These are phyloP conservation scores for Malus hybrid DNA, from an alignment of 331 rosid genomes.

Conservation along the genomic window DNA sequence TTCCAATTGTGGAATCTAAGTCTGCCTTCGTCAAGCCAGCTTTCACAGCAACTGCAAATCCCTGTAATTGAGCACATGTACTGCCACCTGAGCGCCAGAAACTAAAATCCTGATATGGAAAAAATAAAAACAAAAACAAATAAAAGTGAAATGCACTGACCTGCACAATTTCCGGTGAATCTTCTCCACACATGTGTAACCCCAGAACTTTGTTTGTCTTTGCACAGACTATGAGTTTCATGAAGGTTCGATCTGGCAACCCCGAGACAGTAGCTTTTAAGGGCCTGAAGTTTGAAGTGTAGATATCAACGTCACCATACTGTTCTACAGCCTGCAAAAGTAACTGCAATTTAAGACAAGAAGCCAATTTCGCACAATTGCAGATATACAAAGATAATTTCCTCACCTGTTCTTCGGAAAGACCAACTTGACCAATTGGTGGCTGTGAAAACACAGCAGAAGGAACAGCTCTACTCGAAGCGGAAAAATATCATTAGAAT, in stretches of 20 bases:
- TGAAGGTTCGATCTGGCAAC: constrained; percentile 76
- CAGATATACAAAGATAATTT: constrained; percentile 8
- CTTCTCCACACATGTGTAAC: constrained; percentile 92
- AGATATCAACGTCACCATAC: constrained; percentile 78
- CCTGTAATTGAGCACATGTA: constrained; percentile 40
- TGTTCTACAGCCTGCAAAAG: constrained; percentile 63
- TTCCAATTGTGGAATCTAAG: constrained; percentile 83
- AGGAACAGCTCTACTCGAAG: constrained; percentile 63
- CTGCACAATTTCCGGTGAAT: constrained; percentile 93
- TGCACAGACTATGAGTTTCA: constrained; percentile 83
- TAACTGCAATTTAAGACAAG: constrained; percentile 3
- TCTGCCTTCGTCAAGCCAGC: constrained; percentile 90
- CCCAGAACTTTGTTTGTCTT: constrained; percentile 73
- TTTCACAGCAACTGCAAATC: constrained; percentile 90
- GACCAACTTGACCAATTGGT: constrained; percentile 92
- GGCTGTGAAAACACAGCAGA: constrained; percentile 99
- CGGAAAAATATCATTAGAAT: constrained; percentile 12
- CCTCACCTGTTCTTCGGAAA: constrained; percentile 80
- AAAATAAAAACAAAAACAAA: neutral
- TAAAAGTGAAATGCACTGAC: constrained; percentile 22
- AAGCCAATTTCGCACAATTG: constrained; percentile 4
- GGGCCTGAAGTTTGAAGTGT: constrained; percentile 81
- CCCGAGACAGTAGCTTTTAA: constrained; percentile 94
- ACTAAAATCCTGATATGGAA: neutral
- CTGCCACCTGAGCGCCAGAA: constrained; percentile 5